phyloP scores from a whole-genome alignment of 495 filamentous ascomycete genomes.

The Glutinoglossum americanum region DNA sequence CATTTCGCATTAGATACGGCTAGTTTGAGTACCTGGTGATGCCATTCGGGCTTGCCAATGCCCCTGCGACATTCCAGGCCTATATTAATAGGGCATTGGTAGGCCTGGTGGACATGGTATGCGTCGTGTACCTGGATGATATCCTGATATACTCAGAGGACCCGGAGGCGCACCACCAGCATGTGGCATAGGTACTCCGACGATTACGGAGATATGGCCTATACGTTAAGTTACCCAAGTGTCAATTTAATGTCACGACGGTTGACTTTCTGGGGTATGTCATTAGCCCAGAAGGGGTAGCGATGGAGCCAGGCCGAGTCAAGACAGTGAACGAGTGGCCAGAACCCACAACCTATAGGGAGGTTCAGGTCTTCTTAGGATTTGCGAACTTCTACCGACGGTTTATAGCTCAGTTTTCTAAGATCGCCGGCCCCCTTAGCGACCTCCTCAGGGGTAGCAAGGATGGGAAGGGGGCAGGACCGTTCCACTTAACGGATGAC shows the following conservation, averaged over 20 bases:
- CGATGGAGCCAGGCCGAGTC: slow-evolving; percentile 8
- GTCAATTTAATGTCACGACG: not conserved
- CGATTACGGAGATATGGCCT: not conserved
- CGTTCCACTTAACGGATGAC: not conserved
- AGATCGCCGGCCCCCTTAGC: slow-evolving; percentile 5
- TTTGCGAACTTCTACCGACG: too few relatives aligned
- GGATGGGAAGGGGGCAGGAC: not conserved
- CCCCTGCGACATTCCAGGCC: not conserved
- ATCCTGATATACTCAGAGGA: not conserved
- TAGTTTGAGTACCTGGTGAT: slow-evolving; percentile 3
- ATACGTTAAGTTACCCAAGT: not conserved
- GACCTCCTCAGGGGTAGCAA: not conserved
- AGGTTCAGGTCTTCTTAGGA: too few relatives aligned
- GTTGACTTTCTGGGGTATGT: slow-evolving; percentile 10
- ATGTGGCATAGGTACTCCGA: not conserved
- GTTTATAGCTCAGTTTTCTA: slow-evolving; percentile 8
- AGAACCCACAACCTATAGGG: slow-evolving; percentile 5
- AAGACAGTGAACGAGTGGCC: slow-evolving; percentile 8
- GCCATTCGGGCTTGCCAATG: not conserved
- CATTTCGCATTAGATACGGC: not conserved
- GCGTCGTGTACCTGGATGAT: slow-evolving; percentile 2
- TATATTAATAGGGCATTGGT: not conserved
- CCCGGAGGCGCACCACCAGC: not conserved
- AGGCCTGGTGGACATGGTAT: not conserved
- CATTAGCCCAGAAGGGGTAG: slow-evolving; percentile 6